Conservation (phyloP, 78 protist genomes). For the Creolimax fragrantissima region DNA sequence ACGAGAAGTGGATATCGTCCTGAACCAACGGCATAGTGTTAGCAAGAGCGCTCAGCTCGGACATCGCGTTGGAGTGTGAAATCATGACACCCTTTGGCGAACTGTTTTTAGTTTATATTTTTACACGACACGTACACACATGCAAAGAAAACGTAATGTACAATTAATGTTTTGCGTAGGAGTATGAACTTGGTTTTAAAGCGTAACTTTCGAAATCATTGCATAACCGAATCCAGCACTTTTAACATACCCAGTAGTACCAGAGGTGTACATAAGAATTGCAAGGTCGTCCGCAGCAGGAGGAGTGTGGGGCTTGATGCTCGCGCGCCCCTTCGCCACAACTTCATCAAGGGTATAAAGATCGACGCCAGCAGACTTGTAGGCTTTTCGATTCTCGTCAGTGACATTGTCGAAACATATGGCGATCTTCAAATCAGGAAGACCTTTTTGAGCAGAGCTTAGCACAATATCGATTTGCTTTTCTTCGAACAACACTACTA, state of each 20-base stretch:
- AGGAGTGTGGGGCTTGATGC: background rate
- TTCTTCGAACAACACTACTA: background rate
- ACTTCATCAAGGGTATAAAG: background rate
- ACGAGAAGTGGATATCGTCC: constrained; percentile 62
- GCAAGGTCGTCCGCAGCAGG: background rate
- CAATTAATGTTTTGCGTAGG: background rate
- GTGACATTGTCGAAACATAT: background rate
- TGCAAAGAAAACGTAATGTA: background rate
- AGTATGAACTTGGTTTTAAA: too few species aligned
- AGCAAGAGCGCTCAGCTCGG: background rate
- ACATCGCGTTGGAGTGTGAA: constrained; percentile 11
- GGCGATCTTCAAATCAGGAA: background rate
- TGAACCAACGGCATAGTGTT: background rate
- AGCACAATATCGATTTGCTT: background rate
- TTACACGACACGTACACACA: background rate
- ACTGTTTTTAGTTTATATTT: background rate
- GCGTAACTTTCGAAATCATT: too few species aligned
- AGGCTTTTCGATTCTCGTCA: background rate
- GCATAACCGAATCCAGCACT: too few species aligned
- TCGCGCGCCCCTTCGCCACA: background rate
- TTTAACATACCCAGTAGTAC: constrained; percentile 77
- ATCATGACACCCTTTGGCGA: constrained; percentile 67
- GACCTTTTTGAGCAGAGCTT: background rate
- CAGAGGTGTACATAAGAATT: constrained; percentile 72
- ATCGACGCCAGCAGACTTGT: background rate